Evolutionary conservation across 345 rosid species (phyloP).

Genomic region (Erysimum cheiranthoides): DNA sequence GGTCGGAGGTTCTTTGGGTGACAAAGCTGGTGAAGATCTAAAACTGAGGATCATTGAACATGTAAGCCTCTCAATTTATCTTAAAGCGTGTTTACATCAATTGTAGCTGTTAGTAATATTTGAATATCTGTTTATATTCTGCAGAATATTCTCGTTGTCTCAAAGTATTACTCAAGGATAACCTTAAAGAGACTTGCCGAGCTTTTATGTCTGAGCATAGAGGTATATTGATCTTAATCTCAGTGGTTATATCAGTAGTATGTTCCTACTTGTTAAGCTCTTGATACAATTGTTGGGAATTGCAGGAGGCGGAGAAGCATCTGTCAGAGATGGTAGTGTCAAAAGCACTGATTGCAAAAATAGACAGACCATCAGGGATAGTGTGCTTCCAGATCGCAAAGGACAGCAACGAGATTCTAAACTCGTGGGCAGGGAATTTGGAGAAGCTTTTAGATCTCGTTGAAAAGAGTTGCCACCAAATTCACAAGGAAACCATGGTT

Average conservation of each 20-base stretch:
- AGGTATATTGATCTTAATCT: slow-evolving; percentile 57
- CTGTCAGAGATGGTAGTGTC: slow-evolving; percentile 99
- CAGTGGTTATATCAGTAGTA: background rate
- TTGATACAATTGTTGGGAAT: background rate
- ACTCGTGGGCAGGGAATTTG: slow-evolving; percentile 89
- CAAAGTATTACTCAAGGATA: slow-evolving; percentile 92
- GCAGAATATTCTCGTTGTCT: slow-evolving; percentile 97
- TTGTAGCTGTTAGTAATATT: background rate
- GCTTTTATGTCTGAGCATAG: slow-evolving; percentile 80
- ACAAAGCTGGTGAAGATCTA: slow-evolving; percentile 95
- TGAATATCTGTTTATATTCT: slow-evolving; percentile 22
- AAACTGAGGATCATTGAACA: slow-evolving; percentile 94
- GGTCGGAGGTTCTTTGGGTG: slow-evolving; percentile 89
- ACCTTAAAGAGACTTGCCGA: slow-evolving; percentile 89
- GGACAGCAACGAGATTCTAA: slow-evolving; percentile 95
- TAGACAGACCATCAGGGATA: slow-evolving; percentile 89
- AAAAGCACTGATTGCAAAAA: slow-evolving; percentile 89
- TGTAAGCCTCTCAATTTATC: slow-evolving; percentile 46
- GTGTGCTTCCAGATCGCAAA: slow-evolving; percentile 84
- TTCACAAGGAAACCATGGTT: slow-evolving; percentile 99
- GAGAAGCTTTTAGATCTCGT: slow-evolving; percentile 98
- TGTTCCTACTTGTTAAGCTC: background rate
- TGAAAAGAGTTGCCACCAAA: slow-evolving; percentile 99
- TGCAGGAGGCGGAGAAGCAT: slow-evolving; percentile 96
- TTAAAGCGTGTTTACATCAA: background rate